phyloP scores from a whole-genome alignment of 345 rosid genomes.

The Boechera stricta region DNA sequence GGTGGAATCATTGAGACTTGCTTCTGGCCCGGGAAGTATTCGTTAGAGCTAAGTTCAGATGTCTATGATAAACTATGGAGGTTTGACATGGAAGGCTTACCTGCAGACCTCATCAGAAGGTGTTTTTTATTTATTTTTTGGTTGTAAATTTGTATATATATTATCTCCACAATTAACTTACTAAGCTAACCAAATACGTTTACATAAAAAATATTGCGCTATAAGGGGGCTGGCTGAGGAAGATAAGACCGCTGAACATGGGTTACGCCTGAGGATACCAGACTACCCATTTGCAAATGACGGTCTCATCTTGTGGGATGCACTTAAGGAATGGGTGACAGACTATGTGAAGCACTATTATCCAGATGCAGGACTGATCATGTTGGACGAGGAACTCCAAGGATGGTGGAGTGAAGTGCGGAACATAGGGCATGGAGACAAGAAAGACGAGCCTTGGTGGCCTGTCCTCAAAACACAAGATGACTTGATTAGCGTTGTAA shows the following conservation, averaged over 20 bases:
- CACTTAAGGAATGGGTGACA: slow-evolving; percentile 45
- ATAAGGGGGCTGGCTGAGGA: slow-evolving; percentile 45
- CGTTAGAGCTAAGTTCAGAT: slow-evolving; percentile 62
- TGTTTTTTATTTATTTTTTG: too few relatives aligned
- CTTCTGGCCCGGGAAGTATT: slow-evolving; percentile 64
- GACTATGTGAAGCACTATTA: slow-evolving; percentile 46
- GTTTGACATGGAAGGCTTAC: slow-evolving; percentile 46
- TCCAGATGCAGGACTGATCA: slow-evolving; percentile 26
- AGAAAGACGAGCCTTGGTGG: slow-evolving; percentile 50
- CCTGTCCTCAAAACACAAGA: slow-evolving; percentile 41
- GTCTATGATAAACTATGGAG: slow-evolving; percentile 44
- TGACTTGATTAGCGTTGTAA: slow-evolving; percentile 36
- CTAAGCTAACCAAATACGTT: not conserved
- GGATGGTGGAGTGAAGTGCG: slow-evolving; percentile 47
- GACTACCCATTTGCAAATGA: slow-evolving; percentile 49
- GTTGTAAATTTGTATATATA: not conserved
- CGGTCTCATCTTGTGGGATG: slow-evolving; percentile 47
- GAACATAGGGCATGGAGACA: slow-evolving; percentile 45
- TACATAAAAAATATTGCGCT: not conserved
- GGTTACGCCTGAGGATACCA: slow-evolving; percentile 39
- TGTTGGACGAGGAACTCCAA: slow-evolving; percentile 42
- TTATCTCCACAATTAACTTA: not conserved
- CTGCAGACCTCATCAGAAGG: slow-evolving; percentile 47
- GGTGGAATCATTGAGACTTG: slow-evolving; percentile 67
- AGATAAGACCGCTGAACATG: slow-evolving; percentile 40